phyloP scores from a whole-genome alignment of 106 monocot species.

The Acorus gramineus region DNA sequence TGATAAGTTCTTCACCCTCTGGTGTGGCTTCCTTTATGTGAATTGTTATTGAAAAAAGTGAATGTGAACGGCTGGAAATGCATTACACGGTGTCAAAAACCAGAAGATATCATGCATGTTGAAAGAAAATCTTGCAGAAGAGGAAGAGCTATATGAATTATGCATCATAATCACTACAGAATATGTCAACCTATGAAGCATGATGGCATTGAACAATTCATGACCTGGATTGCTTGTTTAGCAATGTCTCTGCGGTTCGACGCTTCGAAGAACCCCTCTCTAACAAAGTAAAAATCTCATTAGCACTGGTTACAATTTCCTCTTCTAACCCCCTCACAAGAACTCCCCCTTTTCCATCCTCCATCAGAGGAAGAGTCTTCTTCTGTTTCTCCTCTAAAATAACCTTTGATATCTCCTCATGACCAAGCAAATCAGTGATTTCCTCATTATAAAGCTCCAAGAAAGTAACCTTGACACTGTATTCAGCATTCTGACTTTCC shows the following conservation, averaged over 20 bases:
- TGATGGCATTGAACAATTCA: neutral
- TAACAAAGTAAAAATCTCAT: slow-evolving; percentile 82
- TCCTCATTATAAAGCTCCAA: slow-evolving; percentile 98
- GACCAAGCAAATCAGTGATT: slow-evolving; percentile 93
- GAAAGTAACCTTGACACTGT: slow-evolving; percentile 98
- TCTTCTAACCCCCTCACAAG: slow-evolving; percentile 92
- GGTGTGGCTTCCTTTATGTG: slow-evolving; percentile 99
- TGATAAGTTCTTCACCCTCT: slow-evolving; percentile 98
- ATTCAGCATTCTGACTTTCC: slow-evolving; percentile 92
- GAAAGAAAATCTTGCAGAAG: no score
- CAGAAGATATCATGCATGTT: no score
- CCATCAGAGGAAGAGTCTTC: slow-evolving; percentile 87
- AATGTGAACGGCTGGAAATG: slow-evolving; percentile 84
- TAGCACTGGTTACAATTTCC: slow-evolving; percentile 83
- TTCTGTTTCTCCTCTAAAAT: slow-evolving; percentile 77
- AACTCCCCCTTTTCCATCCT: slow-evolving; percentile 97
- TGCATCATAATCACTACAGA: no score
- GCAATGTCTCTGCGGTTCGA: slow-evolving; percentile 88
- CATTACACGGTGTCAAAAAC: neutral
- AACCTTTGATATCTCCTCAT: slow-evolving; percentile 82
- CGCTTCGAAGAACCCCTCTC: slow-evolving; percentile 93
- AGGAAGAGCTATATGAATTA: no score
- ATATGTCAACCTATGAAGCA: no score
- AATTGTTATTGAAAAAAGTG: slow-evolving; percentile 94
- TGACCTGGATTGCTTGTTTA: slow-evolving; percentile 98